Base-by-base conservation (phyloP, 2,329 filamentous ascomycete species). In the Eutypella sp. region DNA sequence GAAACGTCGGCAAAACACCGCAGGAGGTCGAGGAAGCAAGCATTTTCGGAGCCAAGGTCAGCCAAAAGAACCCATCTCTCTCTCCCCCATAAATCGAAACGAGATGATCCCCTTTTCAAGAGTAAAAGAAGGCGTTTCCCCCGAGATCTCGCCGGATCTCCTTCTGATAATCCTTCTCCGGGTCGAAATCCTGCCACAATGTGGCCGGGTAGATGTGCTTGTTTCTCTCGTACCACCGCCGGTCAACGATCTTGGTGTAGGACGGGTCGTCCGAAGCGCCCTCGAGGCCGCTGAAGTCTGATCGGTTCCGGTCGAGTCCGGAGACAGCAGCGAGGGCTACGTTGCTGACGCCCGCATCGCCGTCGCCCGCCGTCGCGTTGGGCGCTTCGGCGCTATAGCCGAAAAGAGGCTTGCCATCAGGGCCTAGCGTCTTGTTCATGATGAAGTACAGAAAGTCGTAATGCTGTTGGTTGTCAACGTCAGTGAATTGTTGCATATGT, bases 181-280 rank as follows among this genome's bases (percentile, higher is more conserved):
- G 86, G 55, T 96, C 91, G 64, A 95, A 99, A 52, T 95, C 87
- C 57, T 91, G 89, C 93, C 93, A 99, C 40, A 92, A 79, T 63
- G 89, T 97, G 18, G 92, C 92, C 0, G 93, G 93, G 64, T 92
- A 99, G 47, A 99, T 97, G 67, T 99, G 93, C 69, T 97, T 99
- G 65, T 97, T 96, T 60, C 84, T 81, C 72, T 96, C 90, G 65
- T 96, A 99, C 93, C 93, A 99, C 49, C 93, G 76, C 49, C 93
- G 79, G 70, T 99, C 92, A 4, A 99, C 92, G 3, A 99, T 91
- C 64, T 96, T 97, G 3, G 92, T 97, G 51, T 87, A 69, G 3
- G 78, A 78, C 1, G 91, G 83, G 57, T 97, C 91, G 50, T 93
- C 87, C 34, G 75, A 67, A 22, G 76, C 82, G 13, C 92, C 92